Percentiles rank a stretch among this genome's conserved stretches.
These are phyloP conservation scores for Cladorrhinum samala DNA, from an alignment of 495 filamentous ascomycete species.

Conservation along the genomic window DNA sequence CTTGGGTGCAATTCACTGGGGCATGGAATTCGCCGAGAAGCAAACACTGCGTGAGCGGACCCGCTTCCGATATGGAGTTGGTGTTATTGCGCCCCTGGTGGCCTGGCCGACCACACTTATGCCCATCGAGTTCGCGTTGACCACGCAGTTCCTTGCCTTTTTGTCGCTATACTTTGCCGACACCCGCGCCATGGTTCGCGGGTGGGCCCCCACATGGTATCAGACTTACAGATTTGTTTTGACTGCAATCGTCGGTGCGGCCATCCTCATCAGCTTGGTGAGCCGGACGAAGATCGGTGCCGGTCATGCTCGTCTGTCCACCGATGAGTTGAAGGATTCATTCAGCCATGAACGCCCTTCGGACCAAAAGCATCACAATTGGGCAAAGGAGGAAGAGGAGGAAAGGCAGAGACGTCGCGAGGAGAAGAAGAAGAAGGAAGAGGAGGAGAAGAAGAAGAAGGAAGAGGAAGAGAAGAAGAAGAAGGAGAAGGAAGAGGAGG, in stretches of 20 bases:
- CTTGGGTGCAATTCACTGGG: slow-evolving; percentile 94
- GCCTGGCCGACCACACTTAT: slow-evolving; percentile 93
- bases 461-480: slow-evolving; percentile 24
- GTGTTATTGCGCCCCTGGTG: slow-evolving; percentile 72
- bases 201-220: slow-evolving; percentile 92
- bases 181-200: slow-evolving; percentile 61
- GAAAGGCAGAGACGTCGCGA: slow-evolving; percentile 28
- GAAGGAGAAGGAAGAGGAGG: slow-evolving; percentile 12
- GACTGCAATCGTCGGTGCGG: slow-evolving; percentile 84
- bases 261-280: slow-evolving; percentile 80
- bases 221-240: slow-evolving; percentile 89
- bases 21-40: slow-evolving; percentile 60
- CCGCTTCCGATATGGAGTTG: slow-evolving; percentile 67
- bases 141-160: slow-evolving; percentile 84
- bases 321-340: slow-evolving; percentile 56
- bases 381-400: slow-evolving; percentile 28
- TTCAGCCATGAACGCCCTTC: not conserved
- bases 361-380: slow-evolving; percentile 46
- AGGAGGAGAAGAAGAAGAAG: slow-evolving; percentile 22
- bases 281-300: slow-evolving; percentile 79
- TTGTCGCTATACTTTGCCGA: slow-evolving; percentile 86
- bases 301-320: slow-evolving; percentile 36
- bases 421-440: slow-evolving; percentile 26
- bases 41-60: slow-evolving; percentile 26
- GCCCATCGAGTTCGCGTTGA: slow-evolving; percentile 82